Evolutionary conservation across 2,329 filamentous ascomycete species (phyloP).

Genomic region (Ophiosphaerella korrae): DNA sequence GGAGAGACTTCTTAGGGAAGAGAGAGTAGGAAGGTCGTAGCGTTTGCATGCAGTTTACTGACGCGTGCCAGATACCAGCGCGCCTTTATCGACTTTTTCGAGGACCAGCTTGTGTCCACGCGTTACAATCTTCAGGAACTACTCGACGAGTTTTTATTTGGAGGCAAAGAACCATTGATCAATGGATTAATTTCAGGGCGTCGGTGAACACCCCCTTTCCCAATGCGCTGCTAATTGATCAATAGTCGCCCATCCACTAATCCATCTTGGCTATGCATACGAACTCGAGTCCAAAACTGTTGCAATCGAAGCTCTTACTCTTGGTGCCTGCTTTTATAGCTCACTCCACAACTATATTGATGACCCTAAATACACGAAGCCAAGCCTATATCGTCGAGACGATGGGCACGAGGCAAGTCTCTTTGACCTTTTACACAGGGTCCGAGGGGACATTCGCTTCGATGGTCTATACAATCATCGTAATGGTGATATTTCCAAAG

Average conservation of each 20-base stretch:
- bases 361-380: slow-evolving; percentile 70
- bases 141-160: slow-evolving; percentile 75
- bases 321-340: slow-evolving; percentile 66
- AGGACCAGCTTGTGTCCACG: slow-evolving; percentile 79
- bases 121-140: slow-evolving; percentile 85
- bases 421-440: slow-evolving; percentile 71
- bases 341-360: slow-evolving; percentile 69
- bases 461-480: slow-evolving; percentile 66
- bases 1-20: slow-evolving; percentile 82
- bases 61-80: slow-evolving; percentile 70
- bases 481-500: slow-evolving; percentile 67
- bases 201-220: slow-evolving; percentile 54
- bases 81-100: slow-evolving; percentile 92
- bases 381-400: slow-evolving; percentile 56
- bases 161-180: slow-evolving; percentile 75
- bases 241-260: slow-evolving; percentile 85
- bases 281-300: slow-evolving; percentile 85
- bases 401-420: slow-evolving; percentile 60
- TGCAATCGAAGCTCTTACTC: slow-evolving; percentile 82
- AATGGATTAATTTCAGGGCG: slow-evolving; percentile 79
- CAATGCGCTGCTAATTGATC: slow-evolving; percentile 9
- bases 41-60: slow-evolving; percentile 6
- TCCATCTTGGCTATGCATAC: slow-evolving; percentile 92
- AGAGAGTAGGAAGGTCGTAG: slow-evolving; percentile 56
- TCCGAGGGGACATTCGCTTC: slow-evolving; percentile 72